A percentile compares a stretch with the other conserved stretches of the same genome.
Conservation (phyloP, 148 eudicot genomes). For the Rhododendron vialii region DNA sequence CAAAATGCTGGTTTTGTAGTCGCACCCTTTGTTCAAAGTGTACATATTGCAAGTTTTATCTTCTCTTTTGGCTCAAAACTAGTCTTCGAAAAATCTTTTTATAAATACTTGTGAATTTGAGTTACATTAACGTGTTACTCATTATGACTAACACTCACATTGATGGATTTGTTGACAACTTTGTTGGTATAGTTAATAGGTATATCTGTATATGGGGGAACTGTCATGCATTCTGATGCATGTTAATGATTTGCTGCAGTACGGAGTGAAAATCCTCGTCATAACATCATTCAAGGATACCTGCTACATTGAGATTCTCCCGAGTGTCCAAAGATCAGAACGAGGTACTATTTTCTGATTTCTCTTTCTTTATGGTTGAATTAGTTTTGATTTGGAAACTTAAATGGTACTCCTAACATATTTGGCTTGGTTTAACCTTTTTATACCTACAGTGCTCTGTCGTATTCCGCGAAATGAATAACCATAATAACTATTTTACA, state of each 20-base stretch:
- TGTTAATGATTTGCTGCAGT: slow-evolving; percentile 49
- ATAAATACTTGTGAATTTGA: background rate
- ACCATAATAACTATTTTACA: background rate
- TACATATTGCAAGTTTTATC: background rate
- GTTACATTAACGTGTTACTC: background rate
- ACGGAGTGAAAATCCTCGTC: slow-evolving; percentile 81
- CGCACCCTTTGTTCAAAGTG: background rate
- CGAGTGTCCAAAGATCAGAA: slow-evolving; percentile 73
- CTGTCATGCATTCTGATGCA: background rate
- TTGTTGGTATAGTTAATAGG: slow-evolving; percentile 4
- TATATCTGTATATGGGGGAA: background rate
- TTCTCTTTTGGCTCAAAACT: background rate
- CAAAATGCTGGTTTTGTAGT: background rate
- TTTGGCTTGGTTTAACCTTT: slow-evolving; percentile 2
- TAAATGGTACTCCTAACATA: background rate
- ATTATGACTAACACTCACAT: background rate
- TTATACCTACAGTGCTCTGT: background rate
- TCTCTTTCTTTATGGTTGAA: background rate
- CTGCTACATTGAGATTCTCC: slow-evolving; percentile 90
- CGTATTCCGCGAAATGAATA: background rate
- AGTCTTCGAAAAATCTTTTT: background rate
- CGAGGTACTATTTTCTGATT: slow-evolving; percentile 43
- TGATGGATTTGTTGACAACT: background rate
- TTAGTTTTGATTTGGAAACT: background rate
- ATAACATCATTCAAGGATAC: slow-evolving; percentile 92